These are phyloP conservation scores for Monosporascus sp. DNA, from an alignment of 2,329 filamentous ascomycete species.

Conservation along the genomic window DNA sequence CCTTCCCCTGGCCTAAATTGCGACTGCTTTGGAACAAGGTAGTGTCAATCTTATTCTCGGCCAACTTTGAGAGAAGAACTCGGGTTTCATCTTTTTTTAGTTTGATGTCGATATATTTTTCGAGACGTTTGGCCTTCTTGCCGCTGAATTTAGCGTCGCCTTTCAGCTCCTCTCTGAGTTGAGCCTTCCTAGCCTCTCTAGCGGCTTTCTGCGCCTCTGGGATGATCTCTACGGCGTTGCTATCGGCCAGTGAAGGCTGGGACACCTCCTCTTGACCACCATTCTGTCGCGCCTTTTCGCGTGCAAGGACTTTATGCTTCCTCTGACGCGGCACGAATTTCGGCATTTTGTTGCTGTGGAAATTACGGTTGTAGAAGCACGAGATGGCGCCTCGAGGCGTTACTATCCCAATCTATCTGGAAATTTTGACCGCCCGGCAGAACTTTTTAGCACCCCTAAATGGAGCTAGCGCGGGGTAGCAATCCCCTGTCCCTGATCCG, in stretches of 20 bases:
- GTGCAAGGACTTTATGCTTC: constrained; percentile 65
- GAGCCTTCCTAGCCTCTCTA: constrained; percentile 49
- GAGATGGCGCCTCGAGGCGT: constrained; percentile 1
- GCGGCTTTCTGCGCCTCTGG: constrained; percentile 38
- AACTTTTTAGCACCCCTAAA: constrained; percentile 12
- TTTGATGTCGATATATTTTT: constrained; percentile 80
- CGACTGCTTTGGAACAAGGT: constrained; percentile 73
- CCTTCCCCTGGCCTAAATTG: constrained; percentile 65
- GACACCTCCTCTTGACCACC: constrained; percentile 34
- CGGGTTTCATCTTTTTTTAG: constrained; percentile 89
- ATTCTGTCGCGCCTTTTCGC: constrained; percentile 47
- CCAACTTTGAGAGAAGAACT: constrained; percentile 76
- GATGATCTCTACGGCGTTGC: constrained; percentile 50
- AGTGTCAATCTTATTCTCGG: constrained; percentile 74
- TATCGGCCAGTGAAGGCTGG: constrained; percentile 33
- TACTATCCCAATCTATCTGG: not conserved
- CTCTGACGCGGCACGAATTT: constrained; percentile 60
- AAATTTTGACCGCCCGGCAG: constrained; percentile 30
- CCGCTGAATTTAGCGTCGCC: constrained; percentile 52
- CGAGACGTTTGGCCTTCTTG: constrained; percentile 62
- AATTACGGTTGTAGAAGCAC: not conserved
- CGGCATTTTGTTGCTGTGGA: constrained; percentile 34
- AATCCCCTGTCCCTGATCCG: not conserved
- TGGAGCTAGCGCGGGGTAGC: constrained; percentile 22
- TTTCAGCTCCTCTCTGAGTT: constrained; percentile 48